These are phyloP conservation scores for Carex sylvatica DNA, from an alignment of 202 grass and related monocot species.

Conservation along the genomic window DNA sequence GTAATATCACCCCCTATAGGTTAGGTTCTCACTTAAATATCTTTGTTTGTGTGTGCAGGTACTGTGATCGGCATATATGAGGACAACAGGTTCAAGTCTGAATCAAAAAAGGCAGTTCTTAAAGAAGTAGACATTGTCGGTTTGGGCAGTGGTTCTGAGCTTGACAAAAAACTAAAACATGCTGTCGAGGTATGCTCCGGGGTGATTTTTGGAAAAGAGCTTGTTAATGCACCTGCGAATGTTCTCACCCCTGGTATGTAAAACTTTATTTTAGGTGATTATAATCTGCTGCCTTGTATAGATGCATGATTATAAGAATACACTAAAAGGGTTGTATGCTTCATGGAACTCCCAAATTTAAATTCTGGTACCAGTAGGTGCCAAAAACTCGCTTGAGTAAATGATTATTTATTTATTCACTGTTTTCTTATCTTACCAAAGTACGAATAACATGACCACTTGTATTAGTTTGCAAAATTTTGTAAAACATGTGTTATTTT, in stretches of 20 bases:
- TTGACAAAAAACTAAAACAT: constrained; percentile 78
- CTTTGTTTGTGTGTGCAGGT: constrained; percentile 41
- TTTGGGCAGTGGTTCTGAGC: constrained; percentile 55
- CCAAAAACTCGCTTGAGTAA: not conserved
- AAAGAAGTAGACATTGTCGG: constrained; percentile 86
- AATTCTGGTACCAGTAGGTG: not conserved
- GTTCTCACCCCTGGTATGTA: constrained; percentile 85
- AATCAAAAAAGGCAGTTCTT: constrained; percentile 73
- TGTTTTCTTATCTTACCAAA: not conserved
- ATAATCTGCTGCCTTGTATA: not conserved
- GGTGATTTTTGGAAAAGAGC: constrained; percentile 93
- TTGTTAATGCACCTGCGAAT: constrained; percentile 93
- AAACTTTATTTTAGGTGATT: not conserved
- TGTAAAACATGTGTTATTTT: not conserved
- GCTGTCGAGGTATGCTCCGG: constrained; percentile 65
- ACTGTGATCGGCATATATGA: constrained; percentile 73
- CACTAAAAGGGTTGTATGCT: not conserved
- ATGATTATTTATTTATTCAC: not conserved
- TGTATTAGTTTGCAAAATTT: not conserved
- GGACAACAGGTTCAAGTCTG: constrained; percentile 92
- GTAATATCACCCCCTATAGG: not conserved
- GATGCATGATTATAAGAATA: not conserved
- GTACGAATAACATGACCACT: not conserved
- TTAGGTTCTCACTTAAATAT: not conserved
- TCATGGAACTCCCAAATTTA: not conserved